Conservation (phyloP, 1,284 basidiomycete genomes). For the Papiliotrema laurentii region DNA sequence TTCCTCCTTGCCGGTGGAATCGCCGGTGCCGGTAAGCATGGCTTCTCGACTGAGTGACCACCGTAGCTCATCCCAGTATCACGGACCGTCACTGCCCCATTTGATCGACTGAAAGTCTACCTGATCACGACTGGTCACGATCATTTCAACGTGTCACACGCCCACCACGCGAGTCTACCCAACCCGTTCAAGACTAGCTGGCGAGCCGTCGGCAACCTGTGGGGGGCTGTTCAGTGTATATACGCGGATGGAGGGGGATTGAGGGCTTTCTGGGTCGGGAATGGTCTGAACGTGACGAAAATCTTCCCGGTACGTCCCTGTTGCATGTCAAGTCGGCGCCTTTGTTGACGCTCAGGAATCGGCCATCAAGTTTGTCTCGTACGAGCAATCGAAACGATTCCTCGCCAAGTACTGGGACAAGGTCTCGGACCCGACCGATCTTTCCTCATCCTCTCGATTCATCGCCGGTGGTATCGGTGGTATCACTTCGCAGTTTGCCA, state of each 20-base stretch:
- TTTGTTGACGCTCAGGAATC: slow-evolving; percentile 57
- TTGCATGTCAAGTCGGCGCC: not conserved
- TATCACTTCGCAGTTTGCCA: slow-evolving; percentile 80
- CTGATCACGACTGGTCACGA: slow-evolving; percentile 70
- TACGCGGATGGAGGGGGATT: slow-evolving; percentile 80
- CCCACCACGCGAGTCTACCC: slow-evolving; percentile 14
- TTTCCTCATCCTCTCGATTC: slow-evolving; percentile 88
- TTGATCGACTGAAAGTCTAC: slow-evolving; percentile 95
- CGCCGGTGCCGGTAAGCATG: slow-evolving; percentile 74
- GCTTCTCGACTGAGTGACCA: not conserved
- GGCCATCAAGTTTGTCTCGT: slow-evolving; percentile 96
- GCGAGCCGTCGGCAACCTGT: slow-evolving; percentile 64
- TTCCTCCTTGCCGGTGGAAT: slow-evolving; percentile 92
- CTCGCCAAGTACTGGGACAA: slow-evolving; percentile 89
- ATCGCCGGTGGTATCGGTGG: slow-evolving; percentile 94
- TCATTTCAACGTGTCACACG: slow-evolving; percentile 50
- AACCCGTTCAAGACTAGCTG: slow-evolving; percentile 16
- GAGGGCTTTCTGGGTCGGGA: slow-evolving; percentile 83
- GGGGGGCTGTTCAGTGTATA: slow-evolving; percentile 67
- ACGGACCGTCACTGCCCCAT: slow-evolving; percentile 92
- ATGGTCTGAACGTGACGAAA: slow-evolving; percentile 62
- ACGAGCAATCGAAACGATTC: slow-evolving; percentile 90
- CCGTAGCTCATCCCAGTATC: slow-evolving; percentile 59
- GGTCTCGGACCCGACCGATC: slow-evolving; percentile 82
- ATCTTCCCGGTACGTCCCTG: slow-evolving; percentile 67